Evolutionary conservation across 2,329 filamentous ascomycete species (phyloP).

Genomic region (Penicillium sp.): DNA sequence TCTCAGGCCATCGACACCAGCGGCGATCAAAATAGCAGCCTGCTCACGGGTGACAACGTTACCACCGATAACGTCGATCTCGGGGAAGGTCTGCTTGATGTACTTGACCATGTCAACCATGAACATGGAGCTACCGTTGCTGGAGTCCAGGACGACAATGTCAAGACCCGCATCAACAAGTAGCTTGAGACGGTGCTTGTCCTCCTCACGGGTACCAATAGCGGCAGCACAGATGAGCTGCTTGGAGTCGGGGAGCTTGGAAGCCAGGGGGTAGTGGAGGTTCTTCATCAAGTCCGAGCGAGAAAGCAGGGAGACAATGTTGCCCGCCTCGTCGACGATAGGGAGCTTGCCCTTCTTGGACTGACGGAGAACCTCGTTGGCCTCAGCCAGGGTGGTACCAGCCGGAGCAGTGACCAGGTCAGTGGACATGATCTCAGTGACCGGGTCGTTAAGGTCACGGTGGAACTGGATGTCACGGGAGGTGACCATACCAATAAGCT

Average conservation of each 20-base stretch:
- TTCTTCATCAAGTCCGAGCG: slow-evolving; percentile 98
- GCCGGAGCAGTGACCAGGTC: slow-evolving; percentile 84
- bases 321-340: slow-evolving; percentile 78
- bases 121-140: slow-evolving; percentile 97
- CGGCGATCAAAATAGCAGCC: slow-evolving; percentile 85
- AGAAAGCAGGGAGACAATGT: slow-evolving; percentile 87
- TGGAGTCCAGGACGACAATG: slow-evolving; percentile 92
- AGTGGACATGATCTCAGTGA: slow-evolving; percentile 91
- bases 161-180: slow-evolving; percentile 94
- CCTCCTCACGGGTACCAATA: slow-evolving; percentile 90
- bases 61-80: slow-evolving; percentile 91
- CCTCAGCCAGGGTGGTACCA: slow-evolving; percentile 80
- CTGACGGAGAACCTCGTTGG: slow-evolving; percentile 87
- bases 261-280: slow-evolving; percentile 91
- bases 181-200: slow-evolving; percentile 80
- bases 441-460: slow-evolving; percentile 66
- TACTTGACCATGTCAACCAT: slow-evolving; percentile 98
- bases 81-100: slow-evolving; percentile 82
- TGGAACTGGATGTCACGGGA: slow-evolving; percentile 98
- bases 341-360: slow-evolving; percentile 99
- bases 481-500: slow-evolving; percentile 95
- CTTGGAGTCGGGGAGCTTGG: slow-evolving; percentile 94
- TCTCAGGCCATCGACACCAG: slow-evolving; percentile 91
- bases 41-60: slow-evolving; percentile 98
- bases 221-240: slow-evolving; percentile 94